Evolutionary conservation across 2,329 filamentous ascomycete species (phyloP), one percentile per base, ranked within the genome.

Genomic region (Juglanconis sp.): DNA sequence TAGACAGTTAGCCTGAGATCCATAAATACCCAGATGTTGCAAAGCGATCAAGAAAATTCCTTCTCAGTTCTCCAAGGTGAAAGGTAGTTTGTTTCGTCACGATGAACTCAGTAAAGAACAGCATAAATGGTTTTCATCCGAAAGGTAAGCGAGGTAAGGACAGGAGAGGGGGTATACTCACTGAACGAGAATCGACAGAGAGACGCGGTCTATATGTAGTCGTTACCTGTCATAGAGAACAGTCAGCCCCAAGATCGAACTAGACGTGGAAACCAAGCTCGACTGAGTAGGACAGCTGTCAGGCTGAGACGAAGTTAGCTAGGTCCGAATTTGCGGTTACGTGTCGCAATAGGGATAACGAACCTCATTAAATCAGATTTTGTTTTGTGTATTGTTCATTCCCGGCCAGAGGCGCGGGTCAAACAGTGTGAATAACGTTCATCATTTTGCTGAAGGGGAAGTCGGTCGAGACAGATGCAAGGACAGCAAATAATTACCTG

Each of bases 51-150:
- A 35, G 8, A 50, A 59, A 63, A 35, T 69, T 64, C 74, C 73
- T 72, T 65, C 71, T 84, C 82, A 84, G 81, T 84, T 84, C 82
- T 84, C 82, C 82, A 84, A 84, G 81, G 81, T 84, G 82, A 83
- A 79, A 72, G 69, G 70, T 67, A 72, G 35, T 71, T 65, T 70
- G 71, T 80, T 68, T 84, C 81, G 72, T 83, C 81, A 84, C 69
- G 76, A 76, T 79, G 74, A 80, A 81, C 76, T 84, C 81, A 77
- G 80, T 73, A 70, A 66, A 65, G 68, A 65, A 77, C 75, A 77
- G 76, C 73, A 77, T 75, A 73, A 74, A 74, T 72, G 71, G 71
- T 68, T 72, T 74, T 81, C 81, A 83, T 83, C 81, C 75, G 71
- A 66, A 75, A 79, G 77, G 74, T 68, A 63, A 42, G 48, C 17